phyloP scores from a whole-genome alignment of 495 filamentous ascomycete genomes.

The Hypoxylon crocopeplum region DNA sequence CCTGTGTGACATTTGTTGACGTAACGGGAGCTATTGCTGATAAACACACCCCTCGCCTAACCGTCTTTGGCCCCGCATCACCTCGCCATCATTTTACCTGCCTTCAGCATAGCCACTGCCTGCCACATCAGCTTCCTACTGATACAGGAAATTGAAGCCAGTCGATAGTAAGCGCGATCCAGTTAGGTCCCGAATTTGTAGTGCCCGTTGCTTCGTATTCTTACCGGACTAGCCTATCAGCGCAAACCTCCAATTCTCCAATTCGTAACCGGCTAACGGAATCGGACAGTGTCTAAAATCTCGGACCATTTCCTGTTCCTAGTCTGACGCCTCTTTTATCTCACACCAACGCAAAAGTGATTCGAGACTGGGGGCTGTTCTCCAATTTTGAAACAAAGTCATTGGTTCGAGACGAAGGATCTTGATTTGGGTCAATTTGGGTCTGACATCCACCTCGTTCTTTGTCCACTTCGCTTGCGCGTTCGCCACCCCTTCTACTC shows the following conservation, averaged over 20 bases:
- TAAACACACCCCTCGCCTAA: constrained; percentile 3
- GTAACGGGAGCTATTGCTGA: background rate
- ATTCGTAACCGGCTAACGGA: background rate
- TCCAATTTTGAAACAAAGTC: constrained; percentile 29
- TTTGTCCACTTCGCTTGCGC: constrained; percentile 21
- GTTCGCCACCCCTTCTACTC: constrained; percentile 19
- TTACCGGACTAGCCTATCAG: background rate
- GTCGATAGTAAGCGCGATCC: constrained; percentile 15
- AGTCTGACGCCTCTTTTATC: constrained; percentile 24
- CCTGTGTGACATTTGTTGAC: constrained; percentile 16
- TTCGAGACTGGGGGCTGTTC: background rate
- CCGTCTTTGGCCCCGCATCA: background rate
- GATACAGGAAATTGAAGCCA: constrained; percentile 31
- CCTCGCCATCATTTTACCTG: constrained; percentile 2
- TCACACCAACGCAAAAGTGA: constrained; percentile 18
- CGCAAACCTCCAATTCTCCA: no score
- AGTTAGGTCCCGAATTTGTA: constrained; percentile 6
- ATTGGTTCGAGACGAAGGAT: constrained; percentile 30
- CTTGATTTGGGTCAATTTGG: constrained; percentile 4
- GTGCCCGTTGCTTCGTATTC: constrained; percentile 17
- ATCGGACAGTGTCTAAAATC: background rate
- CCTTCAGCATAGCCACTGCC: constrained; percentile 29
- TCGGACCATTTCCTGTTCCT: constrained; percentile 24
- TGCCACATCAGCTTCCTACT: constrained; percentile 31
- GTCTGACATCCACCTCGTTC: constrained; percentile 1